Evolutionary conservation across 106 monocot genomes (phyloP).

Genomic region (Phalaenopsis equestris): DNA sequence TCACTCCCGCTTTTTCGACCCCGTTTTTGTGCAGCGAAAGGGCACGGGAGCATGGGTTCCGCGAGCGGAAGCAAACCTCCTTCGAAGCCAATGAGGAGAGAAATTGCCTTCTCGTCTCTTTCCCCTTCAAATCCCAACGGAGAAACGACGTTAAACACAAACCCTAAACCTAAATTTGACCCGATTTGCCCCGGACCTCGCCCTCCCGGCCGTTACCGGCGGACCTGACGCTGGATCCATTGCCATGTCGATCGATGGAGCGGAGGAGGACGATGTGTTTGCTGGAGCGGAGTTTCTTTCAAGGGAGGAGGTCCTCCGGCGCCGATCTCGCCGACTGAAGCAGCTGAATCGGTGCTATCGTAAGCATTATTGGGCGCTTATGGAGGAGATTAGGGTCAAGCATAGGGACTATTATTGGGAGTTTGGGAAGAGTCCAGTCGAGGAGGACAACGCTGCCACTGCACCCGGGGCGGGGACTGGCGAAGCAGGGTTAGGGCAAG

Average conservation of each 20-base stretch:
- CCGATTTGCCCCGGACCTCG: neutral
- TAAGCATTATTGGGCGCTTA: constrained; percentile 30
- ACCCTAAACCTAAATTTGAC: constrained; percentile 7
- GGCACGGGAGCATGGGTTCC: neutral
- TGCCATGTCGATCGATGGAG: constrained; percentile 11
- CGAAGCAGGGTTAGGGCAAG: constrained; percentile 1
- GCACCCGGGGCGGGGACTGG: neutral
- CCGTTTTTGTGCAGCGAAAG: neutral
- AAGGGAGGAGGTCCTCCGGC: constrained; percentile 52
- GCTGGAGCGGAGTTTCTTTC: constrained; percentile 19
- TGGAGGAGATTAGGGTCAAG: constrained; percentile 30
- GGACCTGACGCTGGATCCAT: neutral
- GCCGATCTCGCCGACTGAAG: constrained; percentile 29
- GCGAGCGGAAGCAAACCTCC: constrained; percentile 9
- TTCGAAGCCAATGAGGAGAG: constrained; percentile 6
- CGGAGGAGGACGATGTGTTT: constrained; percentile 13
- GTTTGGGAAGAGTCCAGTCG: constrained; percentile 23
- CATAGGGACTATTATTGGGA: constrained; percentile 39
- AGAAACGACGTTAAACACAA: neutral
- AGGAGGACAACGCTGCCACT: neutral
- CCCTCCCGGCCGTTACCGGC: neutral
- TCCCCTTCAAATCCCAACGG: constrained; percentile 1
- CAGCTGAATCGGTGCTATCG: constrained; percentile 26
- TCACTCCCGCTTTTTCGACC: too few relatives aligned
- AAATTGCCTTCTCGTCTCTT: neutral